phyloP scores from a whole-genome alignment of 306 rosid species.

The Vigna unguiculata region DNA sequence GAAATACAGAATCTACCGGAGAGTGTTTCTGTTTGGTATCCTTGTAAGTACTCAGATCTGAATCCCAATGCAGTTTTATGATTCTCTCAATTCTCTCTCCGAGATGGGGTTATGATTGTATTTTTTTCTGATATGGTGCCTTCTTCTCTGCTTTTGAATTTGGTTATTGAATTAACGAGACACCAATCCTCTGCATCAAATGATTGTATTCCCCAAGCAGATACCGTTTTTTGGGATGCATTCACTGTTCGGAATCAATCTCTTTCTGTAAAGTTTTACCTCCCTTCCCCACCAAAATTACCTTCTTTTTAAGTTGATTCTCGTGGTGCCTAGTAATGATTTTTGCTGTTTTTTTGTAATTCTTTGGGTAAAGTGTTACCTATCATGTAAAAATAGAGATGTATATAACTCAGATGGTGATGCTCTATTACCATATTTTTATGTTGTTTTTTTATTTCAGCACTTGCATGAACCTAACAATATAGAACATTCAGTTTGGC shows the following conservation, averaged over 20 bases:
- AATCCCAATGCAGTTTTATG: slow-evolving; percentile 48
- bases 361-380: not conserved
- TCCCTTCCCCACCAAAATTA: not conserved
- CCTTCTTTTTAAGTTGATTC: slow-evolving; percentile 1
- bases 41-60: slow-evolving; percentile 82
- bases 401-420: slow-evolving; percentile 5
- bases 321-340: not conserved
- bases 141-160: slow-evolving; percentile 25
- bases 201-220: slow-evolving; percentile 32
- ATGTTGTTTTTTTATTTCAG: not conserved
- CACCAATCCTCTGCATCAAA: slow-evolving; percentile 3
- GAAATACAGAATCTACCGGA: slow-evolving; percentile 47
- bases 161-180: not conserved
- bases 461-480: not conserved
- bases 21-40: slow-evolving; percentile 53
- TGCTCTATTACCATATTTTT: not conserved
- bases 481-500: slow-evolving; percentile 28
- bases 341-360: not conserved
- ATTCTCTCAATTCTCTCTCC: slow-evolving; percentile 21
- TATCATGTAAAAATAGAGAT: slow-evolving; percentile 26
- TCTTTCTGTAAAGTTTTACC: slow-evolving; percentile 27
- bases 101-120: not conserved
- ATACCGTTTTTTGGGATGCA: slow-evolving; percentile 6
- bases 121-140: not conserved
- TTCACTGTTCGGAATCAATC: slow-evolving; percentile 25